phyloP scores from a whole-genome alignment of 352 stramenopile genomes.

The Pythium insidiosum region DNA sequence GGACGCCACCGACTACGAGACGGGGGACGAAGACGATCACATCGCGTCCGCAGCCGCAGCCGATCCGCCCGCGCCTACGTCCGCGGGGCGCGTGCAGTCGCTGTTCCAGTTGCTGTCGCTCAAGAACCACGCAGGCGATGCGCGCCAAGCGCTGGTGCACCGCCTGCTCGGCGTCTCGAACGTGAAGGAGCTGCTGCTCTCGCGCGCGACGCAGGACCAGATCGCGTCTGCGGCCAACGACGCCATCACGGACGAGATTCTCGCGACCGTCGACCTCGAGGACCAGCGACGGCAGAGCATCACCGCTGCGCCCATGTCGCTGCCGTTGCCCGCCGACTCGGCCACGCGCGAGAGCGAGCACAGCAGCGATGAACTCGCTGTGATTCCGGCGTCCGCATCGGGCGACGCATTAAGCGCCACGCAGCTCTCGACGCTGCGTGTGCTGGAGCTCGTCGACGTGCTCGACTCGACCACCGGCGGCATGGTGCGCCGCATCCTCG shows the following conservation, averaged over 20 bases:
- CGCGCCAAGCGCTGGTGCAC: slow-evolving; percentile 41
- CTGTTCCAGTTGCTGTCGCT: slow-evolving; percentile 57
- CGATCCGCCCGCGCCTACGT: not conserved
- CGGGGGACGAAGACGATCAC: not conserved
- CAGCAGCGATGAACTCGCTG: slow-evolving; percentile 1
- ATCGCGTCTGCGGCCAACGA: slow-evolving; percentile 65
- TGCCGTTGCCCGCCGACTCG: slow-evolving; percentile 6
- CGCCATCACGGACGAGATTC: slow-evolving; percentile 64
- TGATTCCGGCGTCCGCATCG: not conserved
- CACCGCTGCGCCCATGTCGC: not conserved
- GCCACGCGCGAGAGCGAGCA: not conserved
- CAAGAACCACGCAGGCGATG: slow-evolving; percentile 43
- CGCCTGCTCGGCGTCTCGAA: slow-evolving; percentile 43
- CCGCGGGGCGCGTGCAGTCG: slow-evolving; percentile 24
- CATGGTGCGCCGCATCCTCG: slow-evolving; percentile 68
- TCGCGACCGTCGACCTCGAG: slow-evolving; percentile 53
- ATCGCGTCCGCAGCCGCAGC: slow-evolving; percentile 1
- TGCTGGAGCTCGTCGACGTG: slow-evolving; percentile 68
- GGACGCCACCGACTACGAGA: slow-evolving; percentile 15
- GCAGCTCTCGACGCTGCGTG: slow-evolving; percentile 44
- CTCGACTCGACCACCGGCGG: slow-evolving; percentile 68
- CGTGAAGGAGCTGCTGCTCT: slow-evolving; percentile 56
- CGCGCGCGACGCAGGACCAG: slow-evolving; percentile 54
- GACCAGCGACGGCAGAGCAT: slow-evolving; percentile 23
- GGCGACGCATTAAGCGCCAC: not conserved